Conservation (phyloP, 73 alveolate genomes). For the Uronychia binucleata region DNA sequence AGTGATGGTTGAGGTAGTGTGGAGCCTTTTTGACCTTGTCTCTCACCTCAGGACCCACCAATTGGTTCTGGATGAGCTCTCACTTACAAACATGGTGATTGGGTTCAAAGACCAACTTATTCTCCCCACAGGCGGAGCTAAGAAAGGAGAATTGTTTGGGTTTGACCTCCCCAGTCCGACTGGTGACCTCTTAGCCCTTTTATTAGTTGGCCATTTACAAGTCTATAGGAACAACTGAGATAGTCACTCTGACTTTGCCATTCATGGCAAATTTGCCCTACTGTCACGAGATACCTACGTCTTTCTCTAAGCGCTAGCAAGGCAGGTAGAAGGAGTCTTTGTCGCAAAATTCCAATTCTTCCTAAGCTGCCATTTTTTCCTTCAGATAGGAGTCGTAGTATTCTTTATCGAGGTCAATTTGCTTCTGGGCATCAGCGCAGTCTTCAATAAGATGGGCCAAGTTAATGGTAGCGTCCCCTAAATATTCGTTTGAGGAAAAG, state of each 20-base stretch:
- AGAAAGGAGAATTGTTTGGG: slow-evolving; percentile 93
- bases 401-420: neutral
- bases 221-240: slow-evolving; percentile 68
- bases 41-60: neutral
- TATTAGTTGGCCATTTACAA: slow-evolving; percentile 41
- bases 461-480: slow-evolving; percentile 69
- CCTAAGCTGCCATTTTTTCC: slow-evolving; percentile 12
- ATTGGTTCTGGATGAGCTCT: neutral
- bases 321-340: slow-evolving; percentile 69
- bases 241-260: slow-evolving; percentile 83
- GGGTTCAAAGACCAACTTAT: slow-evolving; percentile 94
- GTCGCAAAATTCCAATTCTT: slow-evolving; percentile 14
- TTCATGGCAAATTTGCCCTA: slow-evolving; percentile 57
- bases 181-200: slow-evolving; percentile 15
- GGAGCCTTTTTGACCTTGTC: neutral
- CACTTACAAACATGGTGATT: slow-evolving; percentile 64
- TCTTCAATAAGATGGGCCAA: neutral
- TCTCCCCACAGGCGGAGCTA: slow-evolving; percentile 96
- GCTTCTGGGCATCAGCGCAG: neutral
- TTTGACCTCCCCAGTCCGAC: slow-evolving; percentile 97
- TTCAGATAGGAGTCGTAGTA: neutral
- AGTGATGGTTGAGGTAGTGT: too few species aligned
- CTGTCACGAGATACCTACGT: slow-evolving; percentile 4
- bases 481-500: slow-evolving; percentile 86
- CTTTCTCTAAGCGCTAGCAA: slow-evolving; percentile 59